These are phyloP conservation scores for Microdochium bolleyi DNA, from an alignment of 2,329 filamentous ascomycete genomes.

Conservation along the genomic window DNA sequence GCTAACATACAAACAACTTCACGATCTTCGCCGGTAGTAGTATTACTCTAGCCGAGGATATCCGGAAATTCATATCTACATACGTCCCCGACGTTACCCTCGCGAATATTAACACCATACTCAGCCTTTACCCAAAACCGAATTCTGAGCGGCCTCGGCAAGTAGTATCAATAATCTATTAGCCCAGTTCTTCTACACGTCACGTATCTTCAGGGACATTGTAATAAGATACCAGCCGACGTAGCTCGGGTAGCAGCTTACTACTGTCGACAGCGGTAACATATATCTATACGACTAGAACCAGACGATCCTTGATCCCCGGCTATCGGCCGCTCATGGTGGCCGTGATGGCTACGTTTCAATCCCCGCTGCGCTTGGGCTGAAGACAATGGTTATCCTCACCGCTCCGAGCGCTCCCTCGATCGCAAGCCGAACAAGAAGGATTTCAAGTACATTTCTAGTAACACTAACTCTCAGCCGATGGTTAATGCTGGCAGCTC, in stretches of 20 bases:
- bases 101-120: conserved; percentile 27
- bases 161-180: conserved; percentile 24
- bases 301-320: conserved; percentile 40
- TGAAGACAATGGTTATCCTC: too few relatives aligned
- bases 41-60: conserved; percentile 30
- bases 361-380: too few relatives aligned
- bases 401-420: too few relatives aligned
- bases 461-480: too few relatives aligned
- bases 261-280: conserved; percentile 17
- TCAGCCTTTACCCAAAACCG: conserved; percentile 39
- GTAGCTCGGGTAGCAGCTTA: conserved; percentile 29
- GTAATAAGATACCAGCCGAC: conserved; percentile 40
- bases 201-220: conserved; percentile 42
- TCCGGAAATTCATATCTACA: conserved; percentile 25
- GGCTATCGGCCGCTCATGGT: conserved; percentile 26
- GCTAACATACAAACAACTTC: conserved; percentile 37
- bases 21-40: conserved; percentile 29
- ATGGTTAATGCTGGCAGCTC: too few relatives aligned
- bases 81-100: conserved; percentile 28
- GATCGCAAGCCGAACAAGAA: too few relatives aligned
- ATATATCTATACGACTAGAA: conserved; percentile 45
- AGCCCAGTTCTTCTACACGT: conserved; percentile 39
- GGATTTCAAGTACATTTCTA: too few relatives aligned
- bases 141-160: conserved; percentile 29
- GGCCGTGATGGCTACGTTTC: too few relatives aligned